Evolutionary conservation across 495 filamentous ascomycete species (phyloP), one percentile per base, ranked within the genome.

Genomic region (Tuber umbilicatum): DNA sequence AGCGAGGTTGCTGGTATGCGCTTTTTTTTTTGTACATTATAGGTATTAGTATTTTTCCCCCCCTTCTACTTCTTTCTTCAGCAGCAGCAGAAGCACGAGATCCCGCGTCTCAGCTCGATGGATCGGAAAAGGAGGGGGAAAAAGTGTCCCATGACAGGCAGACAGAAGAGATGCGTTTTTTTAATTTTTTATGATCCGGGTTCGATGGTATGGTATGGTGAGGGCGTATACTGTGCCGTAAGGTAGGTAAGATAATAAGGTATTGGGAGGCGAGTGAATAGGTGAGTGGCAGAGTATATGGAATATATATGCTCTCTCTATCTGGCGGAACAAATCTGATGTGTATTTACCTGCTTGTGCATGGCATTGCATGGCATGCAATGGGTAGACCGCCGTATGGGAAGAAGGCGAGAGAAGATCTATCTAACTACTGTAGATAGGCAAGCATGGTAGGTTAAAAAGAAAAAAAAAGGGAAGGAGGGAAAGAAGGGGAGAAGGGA

Each of bases 11-110:
- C 69, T 74, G 73, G 69, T 40, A 40, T 70, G n/a, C 35, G 38
- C 27, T n/a, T 39, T 39, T 39, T 70, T 79, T 64, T 79, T 73
- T 74, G 69, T 75, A 72, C n/a, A 78, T 43, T 79, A 75, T 79
- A 72, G 75, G 73, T 79, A 79, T 79, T 79, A 79, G 78, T 79
- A 72, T 78, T 75, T 42, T 72, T 74, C 74, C 69, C 64, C 37
- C 41, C 31, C 10, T 41, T 60, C 17, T 68, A 74, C 74, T 79
- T 74, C 73, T 73, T 71, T 12, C 35, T 27, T 64, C 55, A 16
- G n/a, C 55, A 64, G 55, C 27, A 64, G 55, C 55, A 64, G 55
- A 35, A 64, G 55, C 55, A 64, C 27, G 55, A 5, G 55, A 64
- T 64, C 55, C 10, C 14, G 55, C 50, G 55, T 64, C 9, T 64